These are phyloP conservation scores for Saccharomycopsis fodiens DNA, from an alignment of 805 yeast species.

Conservation along the genomic window DNA sequence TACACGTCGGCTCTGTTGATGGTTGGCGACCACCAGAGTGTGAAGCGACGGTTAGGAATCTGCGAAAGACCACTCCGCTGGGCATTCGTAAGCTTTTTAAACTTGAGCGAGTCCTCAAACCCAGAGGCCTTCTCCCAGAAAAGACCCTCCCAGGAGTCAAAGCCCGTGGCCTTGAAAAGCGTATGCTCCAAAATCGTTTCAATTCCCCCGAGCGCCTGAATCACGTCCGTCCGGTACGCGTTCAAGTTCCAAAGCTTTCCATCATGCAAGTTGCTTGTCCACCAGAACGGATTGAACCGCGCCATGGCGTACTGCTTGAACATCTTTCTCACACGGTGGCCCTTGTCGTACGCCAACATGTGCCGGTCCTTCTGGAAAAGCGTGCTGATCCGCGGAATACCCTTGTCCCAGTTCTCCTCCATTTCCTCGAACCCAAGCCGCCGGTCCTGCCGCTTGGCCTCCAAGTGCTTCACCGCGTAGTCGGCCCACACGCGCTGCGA, in stretches of 20 bases:
- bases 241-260: constrained; percentile 93
- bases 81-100: constrained; percentile 92
- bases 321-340: constrained; percentile 76
- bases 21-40: constrained; percentile 99
- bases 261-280: constrained; percentile 90
- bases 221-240: constrained; percentile 90
- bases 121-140: constrained; percentile 99
- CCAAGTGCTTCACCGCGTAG: constrained; percentile 81
- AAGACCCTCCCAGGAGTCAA: constrained; percentile 96
- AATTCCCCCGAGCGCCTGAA: constrained; percentile 95
- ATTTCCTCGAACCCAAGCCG: constrained; percentile 87
- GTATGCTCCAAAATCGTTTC: constrained; percentile 95
- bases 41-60: constrained; percentile 94
- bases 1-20: constrained; percentile 96
- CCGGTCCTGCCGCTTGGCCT: constrained; percentile 78
- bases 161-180: constrained; percentile 92
- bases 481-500: constrained; percentile 98
- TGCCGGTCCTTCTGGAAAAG: constrained; percentile 92
- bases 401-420: constrained; percentile 94
- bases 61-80: constrained; percentile 96
- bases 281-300: constrained; percentile 87
- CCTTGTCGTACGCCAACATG: constrained; percentile 90
- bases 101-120: constrained; percentile 91
- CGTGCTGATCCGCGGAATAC: constrained; percentile 92
- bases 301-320: constrained; percentile 67